These are phyloP conservation scores for Centella asiatica DNA, from an alignment of 129 eudicot genomes.

Conservation along the genomic window DNA sequence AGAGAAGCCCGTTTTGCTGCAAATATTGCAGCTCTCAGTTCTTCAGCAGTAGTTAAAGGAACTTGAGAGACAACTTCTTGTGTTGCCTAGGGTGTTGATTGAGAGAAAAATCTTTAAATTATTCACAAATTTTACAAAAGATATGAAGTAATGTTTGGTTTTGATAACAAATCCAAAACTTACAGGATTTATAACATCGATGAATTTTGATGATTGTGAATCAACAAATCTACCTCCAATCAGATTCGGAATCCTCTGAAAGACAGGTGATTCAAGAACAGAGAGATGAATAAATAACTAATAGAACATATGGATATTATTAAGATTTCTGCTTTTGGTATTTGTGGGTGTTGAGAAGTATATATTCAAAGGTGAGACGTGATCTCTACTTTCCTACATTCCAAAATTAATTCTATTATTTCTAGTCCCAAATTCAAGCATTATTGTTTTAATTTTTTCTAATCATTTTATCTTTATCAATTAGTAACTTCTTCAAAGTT, in stretches of 20 bases:
- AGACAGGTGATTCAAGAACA: background rate
- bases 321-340: background rate
- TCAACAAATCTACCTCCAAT: constrained; percentile 49
- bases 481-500: no score
- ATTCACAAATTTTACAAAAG: background rate
- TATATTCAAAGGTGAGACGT: no score
- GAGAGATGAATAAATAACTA: background rate
- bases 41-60: constrained; percentile 40
- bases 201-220: constrained; percentile 28
- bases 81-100: constrained; percentile 35
- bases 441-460: no score
- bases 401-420: no score
- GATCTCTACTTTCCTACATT: no score
- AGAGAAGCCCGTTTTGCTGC: constrained; percentile 50
- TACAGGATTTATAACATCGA: constrained; percentile 56
- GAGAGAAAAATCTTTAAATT: background rate
- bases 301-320: background rate
- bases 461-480: no score
- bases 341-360: no score
- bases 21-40: constrained; percentile 51
- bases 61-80: constrained; percentile 55
- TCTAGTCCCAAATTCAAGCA: no score
- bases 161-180: constrained; percentile 3
- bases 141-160: no score
- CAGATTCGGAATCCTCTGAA: constrained; percentile 46